phyloP scores from a whole-genome alignment of 371 early-diverging fungal species.

The Coemansia sp. region DNA sequence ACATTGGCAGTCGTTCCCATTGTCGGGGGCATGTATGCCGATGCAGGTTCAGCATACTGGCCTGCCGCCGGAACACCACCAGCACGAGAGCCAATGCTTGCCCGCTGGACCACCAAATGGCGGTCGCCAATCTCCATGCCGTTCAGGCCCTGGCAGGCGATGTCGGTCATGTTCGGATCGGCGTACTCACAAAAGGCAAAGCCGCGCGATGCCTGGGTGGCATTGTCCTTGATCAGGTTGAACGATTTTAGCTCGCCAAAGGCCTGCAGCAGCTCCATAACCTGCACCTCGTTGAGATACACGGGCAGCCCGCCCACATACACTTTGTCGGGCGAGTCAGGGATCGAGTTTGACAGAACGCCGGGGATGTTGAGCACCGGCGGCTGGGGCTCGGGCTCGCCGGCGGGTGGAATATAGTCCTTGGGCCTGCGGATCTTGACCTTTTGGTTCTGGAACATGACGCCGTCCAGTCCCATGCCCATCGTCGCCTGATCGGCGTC shows the following conservation, averaged over 20 bases:
- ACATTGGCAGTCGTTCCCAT: constrained; percentile 8
- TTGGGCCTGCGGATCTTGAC: constrained; percentile 94
- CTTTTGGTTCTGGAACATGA: constrained; percentile 76
- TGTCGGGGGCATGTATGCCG: not conserved
- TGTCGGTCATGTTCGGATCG: constrained; percentile 84
- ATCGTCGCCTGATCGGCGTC: constrained; percentile 86
- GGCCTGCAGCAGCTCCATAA: constrained; percentile 85
- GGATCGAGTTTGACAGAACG: constrained; percentile 79
- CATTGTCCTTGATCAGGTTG: constrained; percentile 85
- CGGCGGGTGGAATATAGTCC: constrained; percentile 80
- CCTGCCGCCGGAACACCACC: constrained; percentile 22
- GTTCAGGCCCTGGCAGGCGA: constrained; percentile 92
- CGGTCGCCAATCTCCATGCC: constrained; percentile 94
- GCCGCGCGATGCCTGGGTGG: constrained; percentile 84
- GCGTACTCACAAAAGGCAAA: constrained; percentile 96
- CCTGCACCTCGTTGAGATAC: constrained; percentile 90
- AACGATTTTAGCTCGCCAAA: constrained; percentile 94
- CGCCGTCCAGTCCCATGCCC: constrained; percentile 92
- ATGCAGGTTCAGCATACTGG: no score
- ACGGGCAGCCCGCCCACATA: constrained; percentile 92
- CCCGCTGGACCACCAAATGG: constrained; percentile 92
- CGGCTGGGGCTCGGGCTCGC: constrained; percentile 51
- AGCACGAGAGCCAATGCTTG: constrained; percentile 76
- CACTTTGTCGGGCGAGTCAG: constrained; percentile 90
- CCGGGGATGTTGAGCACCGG: constrained; percentile 59